phyloP scores from a whole-genome alignment of 805 yeast species.

The Saccharomyces jurei region DNA sequence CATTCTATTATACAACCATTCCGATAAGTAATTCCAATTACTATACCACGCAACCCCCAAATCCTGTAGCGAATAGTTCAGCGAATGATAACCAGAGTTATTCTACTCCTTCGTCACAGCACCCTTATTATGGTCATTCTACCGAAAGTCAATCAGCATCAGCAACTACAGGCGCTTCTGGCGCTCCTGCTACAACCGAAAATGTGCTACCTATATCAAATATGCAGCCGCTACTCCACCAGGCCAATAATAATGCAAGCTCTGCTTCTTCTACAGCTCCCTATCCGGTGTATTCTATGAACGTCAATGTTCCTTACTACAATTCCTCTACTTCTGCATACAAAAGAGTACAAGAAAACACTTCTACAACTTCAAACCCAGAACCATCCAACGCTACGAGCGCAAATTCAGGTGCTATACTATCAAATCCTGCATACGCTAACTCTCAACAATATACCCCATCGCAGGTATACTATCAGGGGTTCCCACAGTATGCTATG shows the following conservation, averaged over 20 bases:
- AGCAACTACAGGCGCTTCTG: background rate
- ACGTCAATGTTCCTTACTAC: conserved; percentile 9
- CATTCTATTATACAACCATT: background rate
- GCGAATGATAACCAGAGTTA: background rate
- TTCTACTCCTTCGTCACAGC: background rate
- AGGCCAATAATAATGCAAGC: background rate
- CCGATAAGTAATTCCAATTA: background rate
- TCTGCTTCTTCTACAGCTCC: conserved; percentile 2
- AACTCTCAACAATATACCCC: background rate
- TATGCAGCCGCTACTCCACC: background rate
- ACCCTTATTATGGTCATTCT: background rate
- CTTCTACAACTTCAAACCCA: background rate
- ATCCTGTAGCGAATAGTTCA: background rate
- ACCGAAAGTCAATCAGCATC: background rate
- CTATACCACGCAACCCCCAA: background rate
- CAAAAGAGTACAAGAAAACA: background rate
- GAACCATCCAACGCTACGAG: background rate
- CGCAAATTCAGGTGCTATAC: background rate
- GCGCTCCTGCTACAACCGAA: background rate
- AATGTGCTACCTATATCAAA: background rate
- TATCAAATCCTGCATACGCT: background rate
- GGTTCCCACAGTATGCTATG: background rate
- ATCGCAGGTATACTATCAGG: background rate
- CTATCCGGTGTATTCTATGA: conserved; percentile 6
- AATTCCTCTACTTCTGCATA: background rate